These are phyloP conservation scores for Fusarium bactridioides DNA, from an alignment of 2,329 filamentous ascomycete species.

Conservation along the genomic window DNA sequence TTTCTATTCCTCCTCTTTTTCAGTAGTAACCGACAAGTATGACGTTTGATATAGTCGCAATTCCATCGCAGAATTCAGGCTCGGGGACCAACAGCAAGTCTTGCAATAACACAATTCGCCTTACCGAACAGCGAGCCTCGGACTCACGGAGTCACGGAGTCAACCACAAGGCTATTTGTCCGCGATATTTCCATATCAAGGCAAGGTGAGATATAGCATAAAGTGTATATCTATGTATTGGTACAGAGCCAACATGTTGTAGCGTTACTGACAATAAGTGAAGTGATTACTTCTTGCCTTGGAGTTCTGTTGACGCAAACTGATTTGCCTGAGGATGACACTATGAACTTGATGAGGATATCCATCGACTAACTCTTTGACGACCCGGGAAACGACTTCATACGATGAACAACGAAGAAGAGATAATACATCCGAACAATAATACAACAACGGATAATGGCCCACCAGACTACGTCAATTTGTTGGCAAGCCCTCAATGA, in stretches of 20 bases:
- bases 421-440: not conserved
- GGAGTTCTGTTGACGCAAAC: not conserved
- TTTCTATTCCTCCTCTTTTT: not conserved
- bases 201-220: not conserved
- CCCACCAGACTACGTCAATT: not conserved
- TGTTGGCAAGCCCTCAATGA: not conserved
- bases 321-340: too few species aligned
- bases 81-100: not conserved
- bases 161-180: not conserved
- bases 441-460: not conserved
- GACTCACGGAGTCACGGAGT: not conserved
- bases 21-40: not conserved
- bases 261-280: not conserved
- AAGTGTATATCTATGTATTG: too few species aligned
- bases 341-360: not conserved
- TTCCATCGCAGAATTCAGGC: not conserved
- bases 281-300: not conserved
- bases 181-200: not conserved
- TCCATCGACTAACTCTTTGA: not conserved
- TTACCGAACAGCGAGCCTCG: not conserved
- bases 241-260: not conserved
- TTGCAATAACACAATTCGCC: not conserved
- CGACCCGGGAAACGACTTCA: not conserved
- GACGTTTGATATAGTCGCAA: not conserved
- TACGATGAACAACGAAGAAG: not conserved